Evolutionary conservation across 495 filamentous ascomycete species (phyloP).

Genomic region (Talaromyces nanjingensis): DNA sequence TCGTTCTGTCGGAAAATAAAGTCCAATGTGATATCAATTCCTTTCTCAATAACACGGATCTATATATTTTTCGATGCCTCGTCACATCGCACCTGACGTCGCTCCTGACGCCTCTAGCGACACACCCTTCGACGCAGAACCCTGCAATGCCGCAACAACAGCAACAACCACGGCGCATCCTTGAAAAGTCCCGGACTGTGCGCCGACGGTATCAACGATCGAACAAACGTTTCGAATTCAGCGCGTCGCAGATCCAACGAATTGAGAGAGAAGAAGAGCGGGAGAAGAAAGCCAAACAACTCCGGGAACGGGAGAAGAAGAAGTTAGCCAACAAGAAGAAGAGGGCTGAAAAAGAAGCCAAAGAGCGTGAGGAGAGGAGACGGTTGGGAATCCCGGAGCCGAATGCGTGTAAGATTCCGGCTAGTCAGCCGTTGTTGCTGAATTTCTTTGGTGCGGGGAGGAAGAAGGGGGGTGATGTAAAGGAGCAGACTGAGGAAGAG

Average conservation of each 20-base stretch:
- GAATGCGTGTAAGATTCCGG: constrained; percentile 28
- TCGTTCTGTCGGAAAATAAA: background rate
- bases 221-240: constrained; percentile 36
- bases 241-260: constrained; percentile 31
- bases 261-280: constrained; percentile 41
- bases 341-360: constrained; percentile 36
- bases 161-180: constrained; percentile 27
- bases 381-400: constrained; percentile 38
- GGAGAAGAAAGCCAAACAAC: constrained; percentile 30
- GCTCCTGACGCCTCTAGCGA: constrained; percentile 2
- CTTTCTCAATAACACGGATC: background rate
- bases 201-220: constrained; percentile 42
- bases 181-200: constrained; percentile 39
- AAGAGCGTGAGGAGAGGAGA: constrained; percentile 34
- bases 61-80: constrained; percentile 6
- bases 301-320: constrained; percentile 35
- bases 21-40: background rate
- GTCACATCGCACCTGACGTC: background rate
- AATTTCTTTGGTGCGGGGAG: constrained; percentile 27
- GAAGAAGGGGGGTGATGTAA: background rate
- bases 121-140: background rate
- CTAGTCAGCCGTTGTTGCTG: constrained; percentile 41
- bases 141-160: background rate
- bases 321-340: constrained; percentile 36
- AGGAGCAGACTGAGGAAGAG: background rate